A percentile compares a stretch with the other conserved stretches of the same genome.
Conservation (phyloP, 1,139 yeast genomes). For the Hanseniaspora sp. region DNA sequence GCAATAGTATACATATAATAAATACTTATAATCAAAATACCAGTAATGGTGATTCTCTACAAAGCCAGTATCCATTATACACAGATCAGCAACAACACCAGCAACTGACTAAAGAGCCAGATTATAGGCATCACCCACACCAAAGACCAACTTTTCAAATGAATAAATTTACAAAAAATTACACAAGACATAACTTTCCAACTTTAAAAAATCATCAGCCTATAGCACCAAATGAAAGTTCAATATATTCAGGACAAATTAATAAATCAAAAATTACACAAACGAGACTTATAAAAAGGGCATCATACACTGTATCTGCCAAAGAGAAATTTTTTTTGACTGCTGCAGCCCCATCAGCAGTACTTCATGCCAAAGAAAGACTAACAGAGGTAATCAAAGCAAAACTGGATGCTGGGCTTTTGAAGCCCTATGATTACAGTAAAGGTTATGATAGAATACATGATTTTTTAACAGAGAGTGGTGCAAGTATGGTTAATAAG, state of each 20-base stretch:
- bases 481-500: slow-evolving; percentile 25
- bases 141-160: neutral
- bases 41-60: too few species aligned
- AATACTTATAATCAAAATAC: too few species aligned
- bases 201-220: neutral
- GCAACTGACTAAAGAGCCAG: neutral
- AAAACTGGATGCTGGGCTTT: slow-evolving; percentile 81
- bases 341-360: slow-evolving; percentile 95
- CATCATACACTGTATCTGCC: slow-evolving; percentile 39
- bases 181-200: slow-evolving; percentile 13
- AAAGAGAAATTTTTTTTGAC: slow-evolving; percentile 88
- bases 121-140: neutral
- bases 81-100: neutral
- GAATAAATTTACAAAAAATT: slow-evolving; percentile 8
- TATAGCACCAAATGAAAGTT: neutral
- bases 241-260: slow-evolving; percentile 2
- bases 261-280: neutral
- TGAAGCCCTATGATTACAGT: slow-evolving; percentile 90
- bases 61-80: neutral
- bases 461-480: slow-evolving; percentile 71
- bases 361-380: slow-evolving; percentile 87
- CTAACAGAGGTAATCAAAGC: slow-evolving; percentile 93
- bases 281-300: slow-evolving; percentile 8
- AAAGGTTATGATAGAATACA: slow-evolving; percentile 86
- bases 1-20: too few species aligned